Percentiles rank a stretch among this genome's conserved stretches.
phyloP scores from a whole-genome alignment of 768 basidiomycete species.

The Xerocomus potaroensis region DNA sequence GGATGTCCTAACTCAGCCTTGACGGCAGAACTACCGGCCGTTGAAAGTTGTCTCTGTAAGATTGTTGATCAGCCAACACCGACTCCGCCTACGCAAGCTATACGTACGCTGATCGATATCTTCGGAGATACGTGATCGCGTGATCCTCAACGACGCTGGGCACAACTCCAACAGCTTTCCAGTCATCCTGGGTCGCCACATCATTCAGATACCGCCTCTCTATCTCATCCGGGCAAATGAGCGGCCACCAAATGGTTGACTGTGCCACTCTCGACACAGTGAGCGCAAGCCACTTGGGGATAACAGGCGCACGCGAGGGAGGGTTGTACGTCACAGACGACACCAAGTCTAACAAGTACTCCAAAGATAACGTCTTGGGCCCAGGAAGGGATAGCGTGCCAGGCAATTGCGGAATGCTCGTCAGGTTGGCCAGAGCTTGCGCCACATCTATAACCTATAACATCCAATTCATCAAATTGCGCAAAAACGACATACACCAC shows the following conservation, averaged over 20 bases:
- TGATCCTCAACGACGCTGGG: conserved; percentile 85
- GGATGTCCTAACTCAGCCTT: conserved; percentile 35
- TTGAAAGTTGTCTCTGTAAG: conserved; percentile 56
- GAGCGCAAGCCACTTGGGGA: conserved; percentile 72
- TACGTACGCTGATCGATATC: conserved; percentile 85
- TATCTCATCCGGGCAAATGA: conserved; percentile 87
- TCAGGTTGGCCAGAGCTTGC: conserved; percentile 79
- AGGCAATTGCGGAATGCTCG: conserved; percentile 55
- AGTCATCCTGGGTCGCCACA: conserved; percentile 66
- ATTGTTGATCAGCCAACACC: conserved; percentile 9
- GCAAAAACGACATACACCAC: conserved; percentile 30
- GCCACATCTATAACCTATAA: conserved; percentile 88
- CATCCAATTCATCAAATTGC: conserved; percentile 12
- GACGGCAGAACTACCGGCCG: conserved; percentile 64
- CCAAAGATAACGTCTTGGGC: conserved; percentile 79
- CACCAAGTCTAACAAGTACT: conserved; percentile 76
- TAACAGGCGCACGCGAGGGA: conserved; percentile 62
- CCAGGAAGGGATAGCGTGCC: conserved; percentile 83
- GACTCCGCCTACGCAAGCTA: conserved; percentile 6
- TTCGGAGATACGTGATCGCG: conserved; percentile 85
- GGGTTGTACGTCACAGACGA: conserved; percentile 75
- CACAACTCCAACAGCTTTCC: conserved; percentile 75
- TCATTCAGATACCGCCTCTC: conserved; percentile 85
- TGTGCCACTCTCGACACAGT: conserved; percentile 60
- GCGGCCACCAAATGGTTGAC: conserved; percentile 78